Percentiles rank a stretch among this genome's conserved stretches.
Conservation (phyloP, 1,284 basidiomycete genomes). For the Sporisorium graminicola region DNA sequence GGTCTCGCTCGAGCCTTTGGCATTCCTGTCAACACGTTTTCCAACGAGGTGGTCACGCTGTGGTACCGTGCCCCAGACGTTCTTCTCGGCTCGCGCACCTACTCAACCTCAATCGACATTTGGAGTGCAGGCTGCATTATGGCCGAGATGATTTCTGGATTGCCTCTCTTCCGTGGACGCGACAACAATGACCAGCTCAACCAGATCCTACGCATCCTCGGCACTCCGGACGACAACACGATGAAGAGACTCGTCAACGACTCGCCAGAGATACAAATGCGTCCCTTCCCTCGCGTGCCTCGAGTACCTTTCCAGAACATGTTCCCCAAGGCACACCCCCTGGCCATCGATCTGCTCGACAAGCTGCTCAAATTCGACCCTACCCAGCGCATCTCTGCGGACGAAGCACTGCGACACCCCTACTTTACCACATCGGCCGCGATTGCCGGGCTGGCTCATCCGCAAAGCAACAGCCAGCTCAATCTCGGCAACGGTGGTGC, state of each 20-base stretch:
- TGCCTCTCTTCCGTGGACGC: constrained; percentile 94
- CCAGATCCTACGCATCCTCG: constrained; percentile 97
- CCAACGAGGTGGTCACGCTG: constrained; percentile 79
- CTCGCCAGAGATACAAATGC: constrained; percentile 90
- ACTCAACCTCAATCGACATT: constrained; percentile 98
- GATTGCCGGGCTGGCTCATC: constrained; percentile 39
- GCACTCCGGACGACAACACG: constrained; percentile 90
- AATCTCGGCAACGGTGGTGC: constrained; percentile 48
- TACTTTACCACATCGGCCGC: constrained; percentile 78
- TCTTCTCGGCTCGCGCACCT: constrained; percentile 93
- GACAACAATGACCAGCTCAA: constrained; percentile 98
- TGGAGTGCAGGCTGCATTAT: constrained; percentile 99
- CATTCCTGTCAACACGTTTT: constrained; percentile 69
- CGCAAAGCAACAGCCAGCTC: constrained; percentile 46
- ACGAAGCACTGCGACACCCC: constrained; percentile 90
- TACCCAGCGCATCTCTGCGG: constrained; percentile 88
- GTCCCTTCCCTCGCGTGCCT: constrained; percentile 89
- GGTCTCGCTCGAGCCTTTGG: constrained; percentile 88
- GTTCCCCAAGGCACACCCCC: constrained; percentile 89
- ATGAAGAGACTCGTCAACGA: constrained; percentile 90
- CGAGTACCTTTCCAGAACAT: constrained; percentile 90
- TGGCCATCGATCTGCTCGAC: constrained; percentile 94
- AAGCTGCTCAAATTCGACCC: constrained; percentile 97
- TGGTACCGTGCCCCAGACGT: constrained; percentile 99
- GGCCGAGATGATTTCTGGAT: constrained; percentile 89